Percentiles rank a stretch among this genome's conserved stretches.
Evolutionary conservation across 2,329 filamentous ascomycete genomes (phyloP).

Genomic region (Elsinoe australis): DNA sequence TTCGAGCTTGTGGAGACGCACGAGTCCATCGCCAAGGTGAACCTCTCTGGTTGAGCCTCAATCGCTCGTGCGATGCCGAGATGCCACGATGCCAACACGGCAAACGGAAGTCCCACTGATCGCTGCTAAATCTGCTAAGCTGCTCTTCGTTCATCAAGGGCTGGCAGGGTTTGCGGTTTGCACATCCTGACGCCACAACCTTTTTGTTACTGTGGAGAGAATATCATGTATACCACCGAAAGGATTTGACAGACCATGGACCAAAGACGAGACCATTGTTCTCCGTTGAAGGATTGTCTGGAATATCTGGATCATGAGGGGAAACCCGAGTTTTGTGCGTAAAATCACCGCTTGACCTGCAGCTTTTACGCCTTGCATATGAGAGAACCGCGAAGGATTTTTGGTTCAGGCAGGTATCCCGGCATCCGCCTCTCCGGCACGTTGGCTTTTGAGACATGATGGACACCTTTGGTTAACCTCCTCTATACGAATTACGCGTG

Average conservation of each 20-base stretch:
- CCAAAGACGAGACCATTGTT: not conserved
- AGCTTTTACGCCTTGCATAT: too few species aligned
- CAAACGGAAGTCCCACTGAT: not conserved
- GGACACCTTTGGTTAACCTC: not conserved
- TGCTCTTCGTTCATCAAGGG: not conserved
- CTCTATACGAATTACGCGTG: not conserved
- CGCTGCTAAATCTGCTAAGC: not conserved
- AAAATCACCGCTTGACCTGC: not conserved
- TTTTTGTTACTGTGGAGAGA: too few species aligned
- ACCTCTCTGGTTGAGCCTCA: not conserved
- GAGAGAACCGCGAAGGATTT: too few species aligned
- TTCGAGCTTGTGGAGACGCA: not conserved
- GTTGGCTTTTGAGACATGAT: not conserved
- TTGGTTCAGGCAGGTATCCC: too few species aligned
- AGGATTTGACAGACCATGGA: too few species aligned
- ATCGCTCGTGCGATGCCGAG: slow-evolving; percentile 8
- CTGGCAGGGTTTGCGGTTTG: not conserved
- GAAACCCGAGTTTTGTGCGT: not conserved
- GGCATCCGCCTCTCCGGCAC: too few species aligned
- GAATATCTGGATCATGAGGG: not conserved
- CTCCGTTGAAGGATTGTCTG: not conserved
- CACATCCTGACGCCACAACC: not conserved
- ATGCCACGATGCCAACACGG: slow-evolving; percentile 4
- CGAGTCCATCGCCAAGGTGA: not conserved
- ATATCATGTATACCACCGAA: too few species aligned